Evolutionary conservation across 2,329 filamentous ascomycete species (phyloP).

Genomic region (Coniella lustricola): DNA sequence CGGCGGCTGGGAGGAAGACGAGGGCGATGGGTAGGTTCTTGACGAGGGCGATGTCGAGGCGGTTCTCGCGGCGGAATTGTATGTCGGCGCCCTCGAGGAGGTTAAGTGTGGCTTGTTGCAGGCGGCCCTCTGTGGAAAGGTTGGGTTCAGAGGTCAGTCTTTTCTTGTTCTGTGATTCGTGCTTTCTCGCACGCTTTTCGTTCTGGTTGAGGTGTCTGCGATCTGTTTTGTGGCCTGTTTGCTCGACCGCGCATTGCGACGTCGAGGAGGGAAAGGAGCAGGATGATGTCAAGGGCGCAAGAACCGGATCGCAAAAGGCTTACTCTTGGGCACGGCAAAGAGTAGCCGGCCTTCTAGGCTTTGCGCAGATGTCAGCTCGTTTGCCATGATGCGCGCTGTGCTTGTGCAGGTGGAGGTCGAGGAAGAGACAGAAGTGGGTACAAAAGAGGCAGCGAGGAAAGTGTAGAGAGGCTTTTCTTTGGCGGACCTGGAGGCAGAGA

Average conservation of each 20-base stretch:
- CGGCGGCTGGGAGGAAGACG: slow-evolving; percentile 91
- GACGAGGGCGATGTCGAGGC: slow-evolving; percentile 94
- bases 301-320: slow-evolving; percentile 32
- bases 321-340: slow-evolving; percentile 98
- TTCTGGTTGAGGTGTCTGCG: no score
- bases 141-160: slow-evolving; percentile 22
- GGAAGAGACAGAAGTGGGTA: neutral
- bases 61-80: slow-evolving; percentile 89
- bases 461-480: neutral
- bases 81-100: slow-evolving; percentile 91
- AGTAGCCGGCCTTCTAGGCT: slow-evolving; percentile 89
- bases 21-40: slow-evolving; percentile 95
- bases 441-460: neutral
- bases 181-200: no score
- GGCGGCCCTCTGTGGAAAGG: slow-evolving; percentile 73
- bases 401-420: no score
- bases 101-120: slow-evolving; percentile 82
- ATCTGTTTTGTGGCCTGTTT: no score
- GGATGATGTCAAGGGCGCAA: neutral
- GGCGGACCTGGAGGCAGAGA: slow-evolving; percentile 7
- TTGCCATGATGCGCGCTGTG: slow-evolving; percentile 2
- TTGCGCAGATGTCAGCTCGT: slow-evolving; percentile 29
- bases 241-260: no score
- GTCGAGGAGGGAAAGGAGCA: no score
- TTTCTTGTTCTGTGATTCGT: neutral